phyloP scores from a whole-genome alignment of 192 early-diverging fungal genomes.

The Kickxella alabastrina region DNA sequence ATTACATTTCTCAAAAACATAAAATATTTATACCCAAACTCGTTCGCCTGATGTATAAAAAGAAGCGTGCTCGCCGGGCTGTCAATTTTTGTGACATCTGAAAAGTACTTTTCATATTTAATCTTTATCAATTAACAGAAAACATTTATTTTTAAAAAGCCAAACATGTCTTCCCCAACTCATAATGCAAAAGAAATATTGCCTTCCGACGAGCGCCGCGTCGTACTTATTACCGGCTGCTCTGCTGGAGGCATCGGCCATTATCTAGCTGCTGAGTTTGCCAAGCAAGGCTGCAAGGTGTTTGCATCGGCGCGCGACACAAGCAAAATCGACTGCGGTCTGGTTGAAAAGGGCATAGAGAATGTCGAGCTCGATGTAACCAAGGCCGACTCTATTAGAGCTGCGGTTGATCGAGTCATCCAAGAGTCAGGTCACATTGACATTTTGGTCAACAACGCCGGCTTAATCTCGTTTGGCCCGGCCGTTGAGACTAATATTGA shows the following conservation, averaged over 20 bases:
- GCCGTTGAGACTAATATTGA: slow-evolving; percentile 35
- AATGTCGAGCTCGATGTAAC: slow-evolving; percentile 25
- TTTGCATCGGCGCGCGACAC: slow-evolving; percentile 22
- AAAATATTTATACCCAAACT: too few species aligned
- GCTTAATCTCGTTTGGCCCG: slow-evolving; percentile 51
- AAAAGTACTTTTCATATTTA: too few species aligned
- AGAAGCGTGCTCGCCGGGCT: too few species aligned
- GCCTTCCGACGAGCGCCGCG: too few species aligned
- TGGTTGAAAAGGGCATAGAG: not conserved
- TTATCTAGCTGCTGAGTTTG: slow-evolving; percentile 27
- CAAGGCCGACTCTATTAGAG: slow-evolving; percentile 2
- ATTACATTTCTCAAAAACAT: too few species aligned
- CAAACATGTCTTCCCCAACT: too few species aligned
- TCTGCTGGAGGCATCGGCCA: slow-evolving; percentile 64
- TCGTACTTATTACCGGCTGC: slow-evolving; percentile 69
- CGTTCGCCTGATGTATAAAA: too few species aligned
- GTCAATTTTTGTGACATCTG: too few species aligned
- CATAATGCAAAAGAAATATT: too few species aligned
- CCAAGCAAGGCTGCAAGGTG: slow-evolving; percentile 20
- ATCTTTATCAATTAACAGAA: too few species aligned
- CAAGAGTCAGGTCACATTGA: slow-evolving; percentile 39
- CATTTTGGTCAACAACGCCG: slow-evolving; percentile 73
- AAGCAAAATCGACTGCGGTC: not conserved
- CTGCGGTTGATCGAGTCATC: slow-evolving; percentile 9
- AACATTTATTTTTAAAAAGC: too few species aligned